Base-by-base conservation (phyloP, 2,329 filamentous ascomycete species). In the Fonsecaea nubica region DNA sequence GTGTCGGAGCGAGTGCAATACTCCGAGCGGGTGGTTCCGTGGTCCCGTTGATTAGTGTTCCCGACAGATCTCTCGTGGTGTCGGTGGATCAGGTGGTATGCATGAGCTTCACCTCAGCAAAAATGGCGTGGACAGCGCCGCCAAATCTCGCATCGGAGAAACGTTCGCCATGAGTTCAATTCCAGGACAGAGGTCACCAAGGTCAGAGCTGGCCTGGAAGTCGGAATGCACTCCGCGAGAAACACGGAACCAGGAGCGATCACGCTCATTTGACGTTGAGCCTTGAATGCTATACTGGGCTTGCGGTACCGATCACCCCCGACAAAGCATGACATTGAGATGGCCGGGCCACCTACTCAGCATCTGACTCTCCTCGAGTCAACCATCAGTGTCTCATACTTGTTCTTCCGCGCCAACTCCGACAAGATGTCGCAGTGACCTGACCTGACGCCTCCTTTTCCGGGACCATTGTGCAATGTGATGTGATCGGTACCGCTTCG, bases 21-120 rank as follows among this genome's bases (percentile, higher is more conserved):
- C 45, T 50, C 45, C 45, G 45, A 50, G 45, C 45, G 45, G 18
- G 40, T 45, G 9, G 40, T n/a, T 45, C 15, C 40, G 40, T 15
- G n/a, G 18, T 45, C 9, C 40, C 5, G 5, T 18, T n/a, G 15
- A 6, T 45, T 25, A 50, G 21, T 12, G 6, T 25, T 25, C 21
- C 21, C 45, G 25, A 18, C 45, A 50, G 45, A 50, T 25, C 45
- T 50, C 40, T 48, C 42, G 30, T 6, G 30, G 30, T 32, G 30
- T 32, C 30, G 30, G 30, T 32, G 30, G 30, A 32, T 32, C 30
- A 32, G 30, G 30, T 32, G 30, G 30, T 4, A 18, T 54, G 25
- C 52, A 2, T 18, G 50, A 1, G 50, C 50, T 2, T 25, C 25
- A 25, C 25, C 25, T 53, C 50, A 12, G n/a, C n/a, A 21, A 48